Conservation (phyloP, 2,329 filamentous ascomycete genomes). For the Fusarium mexicanum region DNA sequence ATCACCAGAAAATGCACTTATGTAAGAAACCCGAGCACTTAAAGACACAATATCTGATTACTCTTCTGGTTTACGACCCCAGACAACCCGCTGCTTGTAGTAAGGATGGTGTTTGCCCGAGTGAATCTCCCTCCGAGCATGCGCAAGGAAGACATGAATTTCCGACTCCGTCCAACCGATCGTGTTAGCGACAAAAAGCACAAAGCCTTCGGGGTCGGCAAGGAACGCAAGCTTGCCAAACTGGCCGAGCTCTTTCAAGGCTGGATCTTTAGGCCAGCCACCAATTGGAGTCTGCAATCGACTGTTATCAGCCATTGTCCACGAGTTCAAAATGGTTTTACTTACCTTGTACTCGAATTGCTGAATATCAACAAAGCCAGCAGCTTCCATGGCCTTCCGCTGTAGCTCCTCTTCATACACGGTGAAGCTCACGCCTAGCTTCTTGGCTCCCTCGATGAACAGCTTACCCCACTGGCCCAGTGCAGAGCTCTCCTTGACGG, state of each 20-base stretch:
- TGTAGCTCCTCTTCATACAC: constrained; percentile 4
- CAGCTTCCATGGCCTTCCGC: constrained; percentile 6
- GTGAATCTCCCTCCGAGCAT: neutral
- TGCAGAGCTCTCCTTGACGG: constrained; percentile 7
- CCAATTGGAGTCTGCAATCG: neutral
- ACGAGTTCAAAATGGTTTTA: accelerated
- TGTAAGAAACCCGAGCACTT: neutral
- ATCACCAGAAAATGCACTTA: neutral
- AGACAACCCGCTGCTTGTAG: constrained; percentile 4
- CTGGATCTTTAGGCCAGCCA: constrained; percentile 2
- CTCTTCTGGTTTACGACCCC: constrained; percentile 2
- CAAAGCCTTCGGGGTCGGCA: neutral
- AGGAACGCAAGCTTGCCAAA: constrained; percentile 4
- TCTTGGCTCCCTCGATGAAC: constrained; percentile 11
- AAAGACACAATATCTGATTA: neutral
- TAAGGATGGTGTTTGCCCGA: constrained; percentile 5
- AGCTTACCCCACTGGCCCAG: constrained; percentile 14
- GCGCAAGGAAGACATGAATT: constrained; percentile 7
- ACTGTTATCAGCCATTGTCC: neutral
- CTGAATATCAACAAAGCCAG: constrained; percentile 9
- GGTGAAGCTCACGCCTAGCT: neutral
- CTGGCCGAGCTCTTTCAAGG: neutral
- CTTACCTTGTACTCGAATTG: constrained; percentile 12
- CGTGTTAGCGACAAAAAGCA: constrained; percentile 11
- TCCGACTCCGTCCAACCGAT: constrained; percentile 8